Evolutionary conservation across 352 stramenopile species (phyloP), one percentile per base, ranked within the genome.

Genomic region (Globisporangium parvum): DNA sequence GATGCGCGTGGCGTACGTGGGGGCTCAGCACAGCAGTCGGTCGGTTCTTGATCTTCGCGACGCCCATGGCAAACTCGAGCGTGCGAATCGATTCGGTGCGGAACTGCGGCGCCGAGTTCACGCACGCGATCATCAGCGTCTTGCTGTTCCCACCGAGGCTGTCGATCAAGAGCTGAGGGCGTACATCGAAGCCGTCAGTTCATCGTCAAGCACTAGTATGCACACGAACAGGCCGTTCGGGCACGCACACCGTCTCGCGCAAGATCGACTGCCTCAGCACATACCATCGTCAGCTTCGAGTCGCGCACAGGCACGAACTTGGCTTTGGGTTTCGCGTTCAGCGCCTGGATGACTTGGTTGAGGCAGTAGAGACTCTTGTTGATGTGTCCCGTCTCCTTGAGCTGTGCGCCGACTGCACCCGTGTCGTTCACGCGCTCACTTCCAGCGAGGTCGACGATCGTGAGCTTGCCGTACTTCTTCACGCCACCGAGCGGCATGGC

Each of bases 321-420:
- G 37, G 48, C 46, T 49, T 71, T 82, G 28, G 54, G 61, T 2
- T 70, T 75, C 3, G 75, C 62, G 47, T 77, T 88, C 58, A 91
- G 73, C 8, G 80, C 78, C 24, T 87, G 75, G 55, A 91, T 89
- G 28, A 91, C 80, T 15, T 91, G 69, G 51, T 71, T 88, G 0
- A 91, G 72, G 55, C 77, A 88, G 57, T 88, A 80, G 24, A 91
- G 66, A 53, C 80, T 91, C 59, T 83, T 85, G 60, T 91, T 91
- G 61, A 89, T 91, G 54, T 88, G 73, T 3, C 75, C 79, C 0
- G 78, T 87, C 57, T 91, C 80, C 20, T 80, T 80, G 45, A 91
- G 73, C 55, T 89, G 80, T 31, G 66, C 62, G 9, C 78, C 80
- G 2, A 80, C 72, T 0, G 70, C 78, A 2, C 79, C 73, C 3